Base-by-base conservation (phyloP, 2,329 filamentous ascomycete genomes). In the Botrytis sinoallii region DNA sequence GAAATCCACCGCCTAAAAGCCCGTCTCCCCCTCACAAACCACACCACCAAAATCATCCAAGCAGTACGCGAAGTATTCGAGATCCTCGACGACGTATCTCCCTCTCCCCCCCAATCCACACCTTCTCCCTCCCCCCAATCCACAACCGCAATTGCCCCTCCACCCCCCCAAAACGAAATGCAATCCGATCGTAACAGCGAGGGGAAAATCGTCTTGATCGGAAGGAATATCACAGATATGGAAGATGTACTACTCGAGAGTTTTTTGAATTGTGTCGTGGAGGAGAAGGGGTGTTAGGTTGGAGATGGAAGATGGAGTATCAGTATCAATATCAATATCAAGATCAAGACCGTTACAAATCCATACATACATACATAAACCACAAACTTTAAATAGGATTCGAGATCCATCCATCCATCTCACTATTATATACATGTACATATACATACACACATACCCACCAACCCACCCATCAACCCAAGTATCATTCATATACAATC, bases 61-160 rank as follows among this genome's bases (percentile, higher is more conserved):
- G 96, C 95, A 2, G 96, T 99, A 1, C 86, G 95, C 71, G 95
- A 98, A 78, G 88, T 98, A 25, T 99, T 98, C 82, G 96, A 99
- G 79, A 92, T 98, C 38, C 88, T 93, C 38, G 94, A 97, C 77
- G 84, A 66, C 7, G 4, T 35, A 14, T 7, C 65, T 44, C 1
- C 20, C 44, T 22, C 18, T 42, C 18, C 6, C 40, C 1, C 7
- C 38, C 16, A 12, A 20, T 18, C 42, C 42, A 42, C 42, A 25
- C 2, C 32, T 3, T 32, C 32, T 32, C 32, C 32, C 32, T 32
- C 32, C 32, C 32, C 32, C 32, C 32, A 32, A 32, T 8, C 32
- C 1, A 18, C 18, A 22, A 12, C 20, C 10, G 32, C 22, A 14
- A 22, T 38, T 38, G 38, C 38, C 1, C 5, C 32, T 10, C 3